These are phyloP conservation scores for Candida krabiensis DNA, from an alignment of 805 yeast species.

Conservation along the genomic window DNA sequence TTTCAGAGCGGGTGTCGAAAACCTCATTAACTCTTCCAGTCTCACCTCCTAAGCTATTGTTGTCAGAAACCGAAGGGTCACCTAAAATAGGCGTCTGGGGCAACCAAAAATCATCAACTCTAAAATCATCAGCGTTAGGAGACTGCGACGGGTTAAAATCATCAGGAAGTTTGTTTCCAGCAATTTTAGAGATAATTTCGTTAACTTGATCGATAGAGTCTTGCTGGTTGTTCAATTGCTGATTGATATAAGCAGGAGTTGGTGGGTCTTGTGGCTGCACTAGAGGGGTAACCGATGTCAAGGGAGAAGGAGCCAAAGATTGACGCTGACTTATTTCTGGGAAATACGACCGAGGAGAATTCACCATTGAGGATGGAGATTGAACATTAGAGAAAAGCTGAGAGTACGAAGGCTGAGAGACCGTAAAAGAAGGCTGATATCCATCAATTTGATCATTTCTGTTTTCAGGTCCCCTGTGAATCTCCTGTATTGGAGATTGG, in stretches of 20 bases:
- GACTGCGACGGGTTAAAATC: constrained; percentile 14
- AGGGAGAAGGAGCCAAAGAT: constrained; percentile 13
- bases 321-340: constrained; percentile 24
- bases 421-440: constrained; percentile 4
- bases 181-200: constrained; percentile 50
- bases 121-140: constrained; percentile 32
- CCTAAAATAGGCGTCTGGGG: constrained; percentile 30
- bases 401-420: constrained; percentile 4
- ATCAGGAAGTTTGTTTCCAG: constrained; percentile 14
- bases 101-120: constrained; percentile 33
- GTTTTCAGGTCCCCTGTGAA: constrained; percentile 32
- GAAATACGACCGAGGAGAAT: constrained; percentile 30
- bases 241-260: constrained; percentile 41
- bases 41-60: constrained; percentile 2
- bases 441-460: constrained; percentile 25
- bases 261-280: constrained; percentile 12
- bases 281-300: constrained; percentile 7
- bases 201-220: constrained; percentile 54
- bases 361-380: constrained; percentile 15
- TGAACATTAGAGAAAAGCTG: constrained; percentile 5
- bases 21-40: constrained; percentile 11
- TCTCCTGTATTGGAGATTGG: constrained; percentile 31
- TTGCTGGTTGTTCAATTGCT: constrained; percentile 48
- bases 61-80: constrained; percentile 9
- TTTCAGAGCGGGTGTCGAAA: constrained; percentile 6